Conservation (phyloP, 202 grass and related monocot genomes). For the Miscanthus sacchariflorus region DNA sequence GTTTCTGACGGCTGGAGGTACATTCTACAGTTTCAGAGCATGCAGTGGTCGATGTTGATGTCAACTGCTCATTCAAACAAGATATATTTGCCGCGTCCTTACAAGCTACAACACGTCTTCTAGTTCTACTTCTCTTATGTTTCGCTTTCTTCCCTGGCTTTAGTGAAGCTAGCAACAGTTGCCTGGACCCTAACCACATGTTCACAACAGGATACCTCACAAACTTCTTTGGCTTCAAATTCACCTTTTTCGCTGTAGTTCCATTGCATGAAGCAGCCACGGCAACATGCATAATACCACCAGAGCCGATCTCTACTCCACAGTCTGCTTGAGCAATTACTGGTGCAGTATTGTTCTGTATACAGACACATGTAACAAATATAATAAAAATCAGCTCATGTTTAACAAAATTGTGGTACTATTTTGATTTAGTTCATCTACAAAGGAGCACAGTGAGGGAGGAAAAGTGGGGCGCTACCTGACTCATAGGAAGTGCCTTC, state of each 20-base stretch:
- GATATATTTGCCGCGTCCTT: slow-evolving; percentile 12
- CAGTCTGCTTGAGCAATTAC: not conserved
- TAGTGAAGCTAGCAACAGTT: slow-evolving; percentile 55
- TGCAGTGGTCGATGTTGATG: slow-evolving; percentile 60
- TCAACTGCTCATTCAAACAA: slow-evolving; percentile 49
- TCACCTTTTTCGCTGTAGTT: slow-evolving; percentile 34
- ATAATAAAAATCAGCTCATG: not conserved
- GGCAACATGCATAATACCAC: slow-evolving; percentile 20
- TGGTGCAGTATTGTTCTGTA: slow-evolving; percentile 41
- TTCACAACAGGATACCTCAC: slow-evolving; percentile 62
- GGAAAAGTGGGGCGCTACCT: slow-evolving; percentile 23
- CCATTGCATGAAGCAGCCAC: slow-evolving; percentile 31
- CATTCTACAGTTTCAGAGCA: slow-evolving; percentile 4
- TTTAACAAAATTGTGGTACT: slow-evolving; percentile 1
- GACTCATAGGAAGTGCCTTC: slow-evolving; percentile 17
- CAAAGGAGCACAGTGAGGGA: not conserved
- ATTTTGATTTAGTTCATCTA: not conserved
- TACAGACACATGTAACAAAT: not conserved
- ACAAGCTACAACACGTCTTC: slow-evolving; percentile 15
- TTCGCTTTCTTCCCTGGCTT: slow-evolving; percentile 63
- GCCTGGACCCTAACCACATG: slow-evolving; percentile 63
- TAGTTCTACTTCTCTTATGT: slow-evolving; percentile 57
- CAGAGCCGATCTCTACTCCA: slow-evolving; percentile 32
- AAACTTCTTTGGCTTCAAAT: slow-evolving; percentile 62
- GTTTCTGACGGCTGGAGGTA: slow-evolving; percentile 46